Percentiles rank a stretch among this genome's conserved stretches.
Evolutionary conservation across 2,329 filamentous ascomycete species (phyloP).

Genomic region (Aphanocladium album): DNA sequence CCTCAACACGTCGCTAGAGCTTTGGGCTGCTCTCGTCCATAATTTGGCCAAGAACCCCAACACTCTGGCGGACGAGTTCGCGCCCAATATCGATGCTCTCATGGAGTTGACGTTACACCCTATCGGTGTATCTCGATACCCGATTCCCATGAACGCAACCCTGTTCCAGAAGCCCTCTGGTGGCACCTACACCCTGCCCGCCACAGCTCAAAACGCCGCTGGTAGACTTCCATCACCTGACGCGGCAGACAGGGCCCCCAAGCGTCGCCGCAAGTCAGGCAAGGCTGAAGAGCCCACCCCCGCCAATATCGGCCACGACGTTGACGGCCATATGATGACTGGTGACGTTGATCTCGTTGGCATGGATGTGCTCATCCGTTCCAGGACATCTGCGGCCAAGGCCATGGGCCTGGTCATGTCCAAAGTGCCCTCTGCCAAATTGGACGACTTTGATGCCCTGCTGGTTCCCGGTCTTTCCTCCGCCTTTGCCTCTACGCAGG

Average conservation of each 20-base stretch:
- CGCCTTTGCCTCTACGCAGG: conserved; percentile 77
- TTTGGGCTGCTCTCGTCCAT: conserved; percentile 76
- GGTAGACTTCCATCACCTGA: conserved; percentile 49
- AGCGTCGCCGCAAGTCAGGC: conserved; percentile 78
- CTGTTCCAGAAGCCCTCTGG: conserved; percentile 94
- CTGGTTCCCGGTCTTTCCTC: conserved; percentile 65
- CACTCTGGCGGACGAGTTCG: conserved; percentile 67
- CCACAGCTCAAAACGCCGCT: conserved; percentile 37
- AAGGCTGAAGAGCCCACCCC: conserved; percentile 67
- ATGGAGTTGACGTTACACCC: conserved; percentile 83
- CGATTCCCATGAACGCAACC: conserved; percentile 83
- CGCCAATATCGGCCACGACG: conserved; percentile 75
- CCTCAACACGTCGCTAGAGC: conserved; percentile 74
- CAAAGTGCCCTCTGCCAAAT: conserved; percentile 59
- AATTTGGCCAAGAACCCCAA: conserved; percentile 60
- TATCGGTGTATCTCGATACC: conserved; percentile 84
- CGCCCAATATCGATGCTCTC: conserved; percentile 70
- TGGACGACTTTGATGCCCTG: conserved; percentile 59
- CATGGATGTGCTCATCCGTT: conserved; percentile 80
- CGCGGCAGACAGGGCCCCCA: conserved; percentile 57
- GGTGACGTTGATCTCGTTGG: conserved; percentile 95
- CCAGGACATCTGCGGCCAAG: conserved; percentile 78
- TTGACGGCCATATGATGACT: conserved; percentile 96
- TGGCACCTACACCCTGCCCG: conserved; percentile 62
- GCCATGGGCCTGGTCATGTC: conserved; percentile 84